phyloP scores from a whole-genome alignment of 2,329 filamentous ascomycete species.

The Colletotrichum cereale region DNA sequence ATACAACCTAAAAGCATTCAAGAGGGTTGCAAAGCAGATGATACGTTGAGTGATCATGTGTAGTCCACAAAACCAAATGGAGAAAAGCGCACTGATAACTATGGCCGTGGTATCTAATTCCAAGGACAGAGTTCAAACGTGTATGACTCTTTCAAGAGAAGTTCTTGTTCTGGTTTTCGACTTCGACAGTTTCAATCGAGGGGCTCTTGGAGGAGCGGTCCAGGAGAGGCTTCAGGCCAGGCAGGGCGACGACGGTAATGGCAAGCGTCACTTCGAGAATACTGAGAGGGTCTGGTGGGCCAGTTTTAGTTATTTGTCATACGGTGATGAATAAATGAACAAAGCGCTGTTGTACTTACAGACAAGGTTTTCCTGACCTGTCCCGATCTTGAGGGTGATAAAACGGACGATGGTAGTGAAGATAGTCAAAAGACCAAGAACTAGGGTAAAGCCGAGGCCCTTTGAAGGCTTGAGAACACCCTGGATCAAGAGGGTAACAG shows the following conservation, averaged over 20 bases:
- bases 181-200: conserved; percentile 30
- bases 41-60: too few species aligned
- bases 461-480: conserved; percentile 43
- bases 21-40: too few species aligned
- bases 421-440: conserved; percentile 45
- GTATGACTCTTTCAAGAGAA: conserved; percentile 2
- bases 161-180: conserved; percentile 30
- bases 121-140: not conserved
- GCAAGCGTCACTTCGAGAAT: conserved; percentile 44
- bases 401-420: conserved; percentile 46
- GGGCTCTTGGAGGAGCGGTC: conserved; percentile 23
- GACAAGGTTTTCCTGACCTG: conserved; percentile 46
- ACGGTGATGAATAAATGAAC: too few species aligned
- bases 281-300: conserved; percentile 41
- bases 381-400: conserved; percentile 43
- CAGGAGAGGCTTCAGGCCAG: conserved; percentile 44
- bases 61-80: not conserved
- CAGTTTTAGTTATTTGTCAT: not conserved
- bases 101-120: too few species aligned
- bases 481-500: conserved; percentile 47
- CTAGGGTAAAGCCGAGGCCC: conserved; percentile 44
- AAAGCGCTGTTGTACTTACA: conserved; percentile 39
- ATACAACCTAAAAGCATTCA: not conserved
- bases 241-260: conserved; percentile 43
- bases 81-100: too few species aligned